These are phyloP conservation scores for Zygosaccharomyces sapae DNA, from an alignment of 1,139 yeast species.

Conservation along the genomic window DNA sequence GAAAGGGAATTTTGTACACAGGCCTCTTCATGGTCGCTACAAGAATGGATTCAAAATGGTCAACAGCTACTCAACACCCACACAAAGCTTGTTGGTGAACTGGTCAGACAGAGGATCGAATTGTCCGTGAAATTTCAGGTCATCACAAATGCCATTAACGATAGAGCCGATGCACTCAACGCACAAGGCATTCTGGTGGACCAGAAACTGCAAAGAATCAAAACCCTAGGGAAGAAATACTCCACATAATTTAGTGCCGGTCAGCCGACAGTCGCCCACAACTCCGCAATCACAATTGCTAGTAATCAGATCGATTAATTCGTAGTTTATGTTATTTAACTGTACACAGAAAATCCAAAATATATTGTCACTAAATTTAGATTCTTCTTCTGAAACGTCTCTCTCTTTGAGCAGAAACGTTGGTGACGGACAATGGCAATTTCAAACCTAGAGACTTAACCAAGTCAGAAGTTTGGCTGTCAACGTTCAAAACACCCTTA, in stretches of 20 bases:
- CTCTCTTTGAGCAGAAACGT: conserved; percentile 89
- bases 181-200: conserved; percentile 37
- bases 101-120: conserved; percentile 40
- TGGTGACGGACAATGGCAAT: conserved; percentile 86
- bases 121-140: conserved; percentile 39
- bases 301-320: conserved; percentile 10
- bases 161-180: conserved; percentile 39
- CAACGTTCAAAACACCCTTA: conserved; percentile 96
- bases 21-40: conserved; percentile 32
- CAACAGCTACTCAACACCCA: conserved; percentile 35
- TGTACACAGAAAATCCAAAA: conserved; percentile 27
- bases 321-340: conserved; percentile 20
- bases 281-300: too few relatives aligned
- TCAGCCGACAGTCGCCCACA: background rate
- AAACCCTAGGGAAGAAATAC: conserved; percentile 42
- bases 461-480: conserved; percentile 95
- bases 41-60: conserved; percentile 41
- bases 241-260: conserved; percentile 29
- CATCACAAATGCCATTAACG: conserved; percentile 38
- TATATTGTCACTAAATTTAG: conserved; percentile 42
- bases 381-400: conserved; percentile 96
- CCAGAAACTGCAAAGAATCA: conserved; percentile 38
- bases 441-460: conserved; percentile 95
- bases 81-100: conserved; percentile 34
- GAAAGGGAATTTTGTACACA: conserved; percentile 29